Conservation (phyloP, 2,329 filamentous ascomycete genomes). For the Fusarium clavum region DNA sequence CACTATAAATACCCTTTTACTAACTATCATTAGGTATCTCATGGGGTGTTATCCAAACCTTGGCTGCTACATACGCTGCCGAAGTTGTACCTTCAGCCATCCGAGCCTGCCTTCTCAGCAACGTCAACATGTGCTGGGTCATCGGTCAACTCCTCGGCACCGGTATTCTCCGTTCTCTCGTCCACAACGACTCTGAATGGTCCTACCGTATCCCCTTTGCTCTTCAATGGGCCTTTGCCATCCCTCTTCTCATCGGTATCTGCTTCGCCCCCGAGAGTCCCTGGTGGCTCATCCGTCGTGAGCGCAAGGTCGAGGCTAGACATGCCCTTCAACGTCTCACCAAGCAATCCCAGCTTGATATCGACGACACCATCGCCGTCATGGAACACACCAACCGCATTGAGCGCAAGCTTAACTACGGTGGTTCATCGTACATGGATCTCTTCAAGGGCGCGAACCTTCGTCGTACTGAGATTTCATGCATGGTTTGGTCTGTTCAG, state of each 20-base stretch:
- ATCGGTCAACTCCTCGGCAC: conserved; percentile 55
- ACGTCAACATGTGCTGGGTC: conserved; percentile 57
- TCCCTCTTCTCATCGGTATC: conserved; percentile 51
- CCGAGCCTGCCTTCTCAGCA: conserved; percentile 51
- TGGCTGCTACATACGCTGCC: conserved; percentile 55
- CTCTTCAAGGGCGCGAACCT: conserved; percentile 40
- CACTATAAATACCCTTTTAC: not conserved
- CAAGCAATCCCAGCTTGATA: conserved; percentile 45
- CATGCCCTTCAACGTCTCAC: conserved; percentile 48
- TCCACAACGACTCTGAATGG: conserved; percentile 46
- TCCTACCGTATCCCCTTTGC: conserved; percentile 51
- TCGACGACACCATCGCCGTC: conserved; percentile 57
- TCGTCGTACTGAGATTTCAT: conserved; percentile 45
- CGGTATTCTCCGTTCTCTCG: conserved; percentile 50
- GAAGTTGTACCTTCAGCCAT: conserved; percentile 51
- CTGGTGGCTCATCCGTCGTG: conserved; percentile 54
- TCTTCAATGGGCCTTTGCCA: conserved; percentile 56
- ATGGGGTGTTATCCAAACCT: conserved; percentile 51
- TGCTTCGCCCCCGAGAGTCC: conserved; percentile 55
- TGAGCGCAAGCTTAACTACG: conserved; percentile 53
- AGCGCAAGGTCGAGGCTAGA: conserved; percentile 48
- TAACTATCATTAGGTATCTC: conserved; percentile 41
- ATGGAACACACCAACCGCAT: conserved; percentile 56
- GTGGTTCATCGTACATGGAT: conserved; percentile 44
- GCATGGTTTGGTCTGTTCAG: conserved; percentile 43